Evolutionary conservation across 1,284 basidiomycete genomes (phyloP), one percentile per base, ranked within the genome.

Genomic region (Heterobasidion occidentale): DNA sequence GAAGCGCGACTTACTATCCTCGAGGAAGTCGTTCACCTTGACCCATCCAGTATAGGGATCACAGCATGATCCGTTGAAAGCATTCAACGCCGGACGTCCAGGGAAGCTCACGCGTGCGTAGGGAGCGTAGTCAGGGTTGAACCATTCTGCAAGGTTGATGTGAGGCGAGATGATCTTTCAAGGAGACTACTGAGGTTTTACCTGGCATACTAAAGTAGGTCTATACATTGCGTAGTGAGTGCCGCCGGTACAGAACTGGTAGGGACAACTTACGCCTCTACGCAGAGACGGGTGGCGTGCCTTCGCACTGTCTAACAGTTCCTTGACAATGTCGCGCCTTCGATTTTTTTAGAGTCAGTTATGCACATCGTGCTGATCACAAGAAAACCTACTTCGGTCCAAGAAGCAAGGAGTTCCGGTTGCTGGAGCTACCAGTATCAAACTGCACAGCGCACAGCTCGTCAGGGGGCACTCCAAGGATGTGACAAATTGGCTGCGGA

Each of bases 1-100:
- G 27, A 4, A 6, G 5, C 6, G 51, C 14, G 27, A 56, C 58
- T 54, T 36, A 62, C 61, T 46, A 58, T 83, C 80, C 12, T 75
- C 66, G 20, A 84, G 46, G 56, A 77, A 84, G 62, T 84, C 80
- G 2, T 69, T 65, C 27, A 81, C 79, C 11, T 74, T 63, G 15
- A 80, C 60, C 38, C 70, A 68, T 8, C 83, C 82, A 0, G 77
- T 81, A 59, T 82, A 84, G 6, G 79, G 75, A 60, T 85, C 83
- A 14, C 75, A 54, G 53, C 76, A 67, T 0, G 75, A 74, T 4
- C 63, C 54, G 49, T 80, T 75, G 68, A 74, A 85, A 0, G 77
- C 68, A 59, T 85, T 77, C 51, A 71, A 74, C 3, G 82, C 78
- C 1, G 78, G 70, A 1, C 77, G 77, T 19, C 83, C 83, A 1